These are phyloP conservation scores for Herpetomonas tarakana DNA, from an alignment of 208 protist genomes.

Conservation along the genomic window DNA sequence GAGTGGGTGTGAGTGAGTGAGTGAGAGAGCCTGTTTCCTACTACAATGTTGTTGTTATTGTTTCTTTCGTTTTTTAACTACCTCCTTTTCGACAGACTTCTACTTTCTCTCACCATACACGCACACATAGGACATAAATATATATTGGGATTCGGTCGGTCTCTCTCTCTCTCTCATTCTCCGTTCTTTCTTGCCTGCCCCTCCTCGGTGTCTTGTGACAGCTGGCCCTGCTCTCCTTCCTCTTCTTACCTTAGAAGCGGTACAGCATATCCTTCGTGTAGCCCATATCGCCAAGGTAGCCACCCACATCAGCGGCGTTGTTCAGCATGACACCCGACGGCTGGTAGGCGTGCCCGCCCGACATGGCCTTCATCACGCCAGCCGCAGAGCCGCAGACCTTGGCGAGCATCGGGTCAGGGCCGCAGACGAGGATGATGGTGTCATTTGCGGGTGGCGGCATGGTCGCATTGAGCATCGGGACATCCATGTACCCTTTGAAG, in stretches of 20 bases:
- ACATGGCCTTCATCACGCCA: conserved; percentile 65
- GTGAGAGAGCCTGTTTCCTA: too few species aligned
- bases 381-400: conserved; percentile 57
- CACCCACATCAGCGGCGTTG: conserved; percentile 74
- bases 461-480: conserved; percentile 62
- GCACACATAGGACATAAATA: too few species aligned
- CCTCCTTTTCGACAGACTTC: too few species aligned
- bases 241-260: conserved; percentile 55
- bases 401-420: conserved; percentile 84
- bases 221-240: neutral
- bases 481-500: conserved; percentile 73
- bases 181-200: neutral
- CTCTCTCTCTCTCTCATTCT: neutral
- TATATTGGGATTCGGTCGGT: too few species aligned
- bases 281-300: conserved; percentile 62
- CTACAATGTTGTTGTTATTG: too few species aligned
- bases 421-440: conserved; percentile 86
- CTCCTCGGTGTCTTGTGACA: neutral
- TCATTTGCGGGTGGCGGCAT: conserved; percentile 69
- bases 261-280: conserved; percentile 85
- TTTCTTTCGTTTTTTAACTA: too few species aligned
- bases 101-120: too few species aligned
- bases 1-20: too few species aligned
- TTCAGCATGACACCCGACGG: conserved; percentile 71
- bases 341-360: conserved; percentile 69